These are phyloP conservation scores for Nepenthes alata DNA, from an alignment of 179 eudicot species.

Conservation along the genomic window DNA sequence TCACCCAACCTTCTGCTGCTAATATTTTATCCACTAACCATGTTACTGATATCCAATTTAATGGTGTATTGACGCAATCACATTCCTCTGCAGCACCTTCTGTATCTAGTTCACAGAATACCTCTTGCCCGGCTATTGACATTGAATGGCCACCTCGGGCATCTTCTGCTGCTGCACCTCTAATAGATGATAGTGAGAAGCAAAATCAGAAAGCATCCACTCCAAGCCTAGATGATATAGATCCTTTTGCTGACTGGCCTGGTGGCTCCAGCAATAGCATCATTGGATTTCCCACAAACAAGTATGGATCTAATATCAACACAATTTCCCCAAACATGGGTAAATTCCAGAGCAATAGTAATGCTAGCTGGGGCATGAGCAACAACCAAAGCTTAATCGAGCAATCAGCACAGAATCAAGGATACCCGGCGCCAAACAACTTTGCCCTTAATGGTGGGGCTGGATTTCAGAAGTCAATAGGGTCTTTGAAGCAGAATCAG, in stretches of 20 bases:
- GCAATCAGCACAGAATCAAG: constrained; percentile 35
- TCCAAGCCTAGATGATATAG: constrained; percentile 48
- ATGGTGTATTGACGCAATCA: constrained; percentile 16
- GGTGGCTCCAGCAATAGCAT: constrained; percentile 25
- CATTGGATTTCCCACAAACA: constrained; percentile 20
- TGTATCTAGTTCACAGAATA: constrained; percentile 32
- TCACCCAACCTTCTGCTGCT: constrained; percentile 21
- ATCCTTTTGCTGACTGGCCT: constrained; percentile 98
- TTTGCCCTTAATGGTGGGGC: constrained; percentile 22
- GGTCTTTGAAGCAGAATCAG: constrained; percentile 42
- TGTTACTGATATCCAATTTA: constrained; percentile 18
- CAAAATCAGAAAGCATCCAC: constrained; percentile 26
- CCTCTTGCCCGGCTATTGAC: constrained; percentile 56
- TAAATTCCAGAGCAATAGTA: constrained; percentile 19
- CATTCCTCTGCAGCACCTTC: constrained; percentile 23
- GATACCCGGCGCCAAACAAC: constrained; percentile 23
- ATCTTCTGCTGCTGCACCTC: constrained; percentile 28
- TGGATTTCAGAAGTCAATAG: constrained; percentile 35
- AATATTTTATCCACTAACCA: constrained; percentile 19
- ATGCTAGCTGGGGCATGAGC: constrained; percentile 31
- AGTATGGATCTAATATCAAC: constrained; percentile 17
- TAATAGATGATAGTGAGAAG: constrained; percentile 17
- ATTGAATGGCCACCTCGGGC: constrained; percentile 93
- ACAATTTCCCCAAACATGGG: constrained; percentile 19
- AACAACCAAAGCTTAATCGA: constrained; percentile 20